These are phyloP conservation scores for Panaeolus papilionaceus DNA, from an alignment of 768 basidiomycete species.

Conservation along the genomic window DNA sequence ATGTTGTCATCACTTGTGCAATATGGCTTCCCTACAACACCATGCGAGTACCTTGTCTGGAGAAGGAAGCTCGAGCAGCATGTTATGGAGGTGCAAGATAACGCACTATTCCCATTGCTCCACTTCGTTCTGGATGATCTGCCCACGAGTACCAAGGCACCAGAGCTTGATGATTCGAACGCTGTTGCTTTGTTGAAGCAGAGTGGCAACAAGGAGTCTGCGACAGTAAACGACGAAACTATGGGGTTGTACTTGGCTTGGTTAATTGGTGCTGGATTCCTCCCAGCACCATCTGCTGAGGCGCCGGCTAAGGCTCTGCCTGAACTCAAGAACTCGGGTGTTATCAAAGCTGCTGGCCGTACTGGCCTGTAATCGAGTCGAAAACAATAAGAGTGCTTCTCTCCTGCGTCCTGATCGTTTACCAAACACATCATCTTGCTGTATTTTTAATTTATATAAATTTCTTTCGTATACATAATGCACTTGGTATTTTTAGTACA, in stretches of 20 bases:
- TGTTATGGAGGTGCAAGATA: conserved; percentile 93
- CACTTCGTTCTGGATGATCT: conserved; percentile 98
- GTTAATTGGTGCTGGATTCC: conserved; percentile 86
- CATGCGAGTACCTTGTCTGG: conserved; percentile 93
- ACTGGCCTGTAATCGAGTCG: conserved; percentile 48
- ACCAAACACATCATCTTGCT: neutral
- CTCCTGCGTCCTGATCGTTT: no score
- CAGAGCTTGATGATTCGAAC: conserved; percentile 88
- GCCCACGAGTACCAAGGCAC: conserved; percentile 94
- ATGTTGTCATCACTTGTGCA: conserved; percentile 73
- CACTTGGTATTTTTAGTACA: neutral
- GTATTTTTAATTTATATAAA: neutral
- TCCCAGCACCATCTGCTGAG: conserved; percentile 57
- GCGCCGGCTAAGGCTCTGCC: conserved; percentile 56
- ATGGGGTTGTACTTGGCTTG: conserved; percentile 93
- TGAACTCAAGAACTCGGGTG: conserved; percentile 41
- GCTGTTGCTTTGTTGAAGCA: conserved; percentile 67
- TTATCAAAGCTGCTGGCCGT: conserved; percentile 70
- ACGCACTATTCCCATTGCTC: conserved; percentile 94
- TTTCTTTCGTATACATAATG: neutral
- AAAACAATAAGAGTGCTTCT: neutral
- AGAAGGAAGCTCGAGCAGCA: conserved; percentile 92
- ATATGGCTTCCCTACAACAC: conserved; percentile 82
- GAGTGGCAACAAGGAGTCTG: conserved; percentile 42
- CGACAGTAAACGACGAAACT: conserved; percentile 75